These are phyloP conservation scores for Begonia masoniana DNA, from an alignment of 306 rosid genomes.

Conservation along the genomic window DNA sequence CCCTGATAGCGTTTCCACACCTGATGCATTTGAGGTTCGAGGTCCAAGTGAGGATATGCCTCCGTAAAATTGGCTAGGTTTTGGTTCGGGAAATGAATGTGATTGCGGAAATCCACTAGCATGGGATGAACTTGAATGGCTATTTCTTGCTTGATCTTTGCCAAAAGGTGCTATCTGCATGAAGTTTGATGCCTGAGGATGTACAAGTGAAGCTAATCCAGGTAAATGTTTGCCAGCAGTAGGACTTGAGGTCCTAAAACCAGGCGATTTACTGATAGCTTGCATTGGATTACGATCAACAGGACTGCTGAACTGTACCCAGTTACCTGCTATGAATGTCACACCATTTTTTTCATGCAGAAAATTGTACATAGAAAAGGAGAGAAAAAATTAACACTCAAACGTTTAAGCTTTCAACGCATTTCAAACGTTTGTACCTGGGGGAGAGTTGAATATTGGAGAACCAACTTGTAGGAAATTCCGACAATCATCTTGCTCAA, in stretches of 20 bases:
- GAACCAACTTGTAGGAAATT: slow-evolving; percentile 68
- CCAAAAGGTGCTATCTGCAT: slow-evolving; percentile 80
- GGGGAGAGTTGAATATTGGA: slow-evolving; percentile 76
- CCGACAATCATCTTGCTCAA: slow-evolving; percentile 73
- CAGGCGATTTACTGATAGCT: slow-evolving; percentile 59
- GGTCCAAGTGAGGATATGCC: slow-evolving; percentile 43
- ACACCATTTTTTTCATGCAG: too few relatives aligned
- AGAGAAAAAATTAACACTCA: too few relatives aligned
- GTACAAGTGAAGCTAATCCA: too few relatives aligned
- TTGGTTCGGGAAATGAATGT: slow-evolving; percentile 56
- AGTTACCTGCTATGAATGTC: slow-evolving; percentile 38
- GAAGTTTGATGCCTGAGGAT: slow-evolving; percentile 44
- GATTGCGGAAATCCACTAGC: slow-evolving; percentile 51
- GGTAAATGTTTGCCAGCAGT: too few relatives aligned
- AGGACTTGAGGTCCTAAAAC: slow-evolving; percentile 47
- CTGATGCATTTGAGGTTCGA: slow-evolving; percentile 41
- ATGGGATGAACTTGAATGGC: slow-evolving; percentile 32
- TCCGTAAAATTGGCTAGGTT: slow-evolving; percentile 47
- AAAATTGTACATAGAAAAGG: too few relatives aligned
- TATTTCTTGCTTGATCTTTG: slow-evolving; percentile 66
- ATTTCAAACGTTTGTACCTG: slow-evolving; percentile 32
- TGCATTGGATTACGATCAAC: slow-evolving; percentile 54
- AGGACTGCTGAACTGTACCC: slow-evolving; percentile 74
- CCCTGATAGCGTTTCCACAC: slow-evolving; percentile 72
- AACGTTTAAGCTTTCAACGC: too few relatives aligned